Evolutionary conservation across 257 asterid species (phyloP).

Genomic region (Lycium barbarum): DNA sequence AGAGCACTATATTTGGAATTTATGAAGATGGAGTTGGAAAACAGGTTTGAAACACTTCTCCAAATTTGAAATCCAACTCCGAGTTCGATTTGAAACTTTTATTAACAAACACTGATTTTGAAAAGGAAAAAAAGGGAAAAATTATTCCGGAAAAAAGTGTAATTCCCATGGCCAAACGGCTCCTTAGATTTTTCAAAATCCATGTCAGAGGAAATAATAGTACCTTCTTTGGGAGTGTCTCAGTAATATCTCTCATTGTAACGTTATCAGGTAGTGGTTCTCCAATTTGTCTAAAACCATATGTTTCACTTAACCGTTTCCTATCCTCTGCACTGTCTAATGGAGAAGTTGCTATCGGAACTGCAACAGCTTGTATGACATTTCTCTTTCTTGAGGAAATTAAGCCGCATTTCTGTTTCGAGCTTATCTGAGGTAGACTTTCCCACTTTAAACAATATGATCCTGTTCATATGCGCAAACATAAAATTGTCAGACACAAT

Average conservation of each 20-base stretch:
- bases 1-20: no score
- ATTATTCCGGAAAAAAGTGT: no score
- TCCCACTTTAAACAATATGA: conserved; percentile 61
- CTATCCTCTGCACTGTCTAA: conserved; percentile 62
- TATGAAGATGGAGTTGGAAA: no score
- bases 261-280: conserved; percentile 88
- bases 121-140: no score
- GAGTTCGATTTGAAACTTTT: no score
- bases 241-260: conserved; percentile 71
- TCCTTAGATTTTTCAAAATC: background rate
- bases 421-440: conserved; percentile 50
- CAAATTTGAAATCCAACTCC: no score
- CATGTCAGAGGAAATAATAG: background rate
- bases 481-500: background rate
- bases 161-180: no score
- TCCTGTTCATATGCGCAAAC: conserved; percentile 48
- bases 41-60: no score
- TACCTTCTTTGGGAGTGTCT: conserved; percentile 90
- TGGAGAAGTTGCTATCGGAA: conserved; percentile 68
- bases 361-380: conserved; percentile 70
- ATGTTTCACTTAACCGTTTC: conserved; percentile 59
- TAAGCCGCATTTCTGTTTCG: conserved; percentile 47
- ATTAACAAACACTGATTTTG: no score
- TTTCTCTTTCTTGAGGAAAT: conserved; percentile 48
- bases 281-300: conserved; percentile 90